A percentile compares a stretch with the other conserved stretches of the same genome.
These are phyloP conservation scores for Fusarium anthophilum DNA, from an alignment of 2,329 filamentous ascomycete species.

Conservation along the genomic window DNA sequence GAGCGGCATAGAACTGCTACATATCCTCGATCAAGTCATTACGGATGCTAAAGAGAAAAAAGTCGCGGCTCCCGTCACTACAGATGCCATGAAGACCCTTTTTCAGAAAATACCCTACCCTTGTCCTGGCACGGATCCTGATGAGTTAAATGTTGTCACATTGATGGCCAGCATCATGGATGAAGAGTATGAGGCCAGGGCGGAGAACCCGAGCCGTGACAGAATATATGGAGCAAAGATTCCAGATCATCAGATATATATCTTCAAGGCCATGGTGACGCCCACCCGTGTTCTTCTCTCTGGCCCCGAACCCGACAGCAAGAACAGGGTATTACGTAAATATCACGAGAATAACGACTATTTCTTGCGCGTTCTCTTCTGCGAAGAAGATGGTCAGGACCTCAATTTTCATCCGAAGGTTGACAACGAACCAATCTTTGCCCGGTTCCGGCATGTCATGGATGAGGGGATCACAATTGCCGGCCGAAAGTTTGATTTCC, in stretches of 20 bases:
- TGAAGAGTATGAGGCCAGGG: conserved; percentile 52
- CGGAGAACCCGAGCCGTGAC: conserved; percentile 36
- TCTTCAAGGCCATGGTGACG: conserved; percentile 68
- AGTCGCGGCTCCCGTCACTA: conserved; percentile 54
- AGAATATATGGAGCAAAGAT: conserved; percentile 41
- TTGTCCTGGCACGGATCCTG: conserved; percentile 58
- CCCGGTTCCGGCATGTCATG: conserved; percentile 70
- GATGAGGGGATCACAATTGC: conserved; percentile 69
- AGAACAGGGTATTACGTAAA: conserved; percentile 76
- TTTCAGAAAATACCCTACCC: conserved; percentile 63
- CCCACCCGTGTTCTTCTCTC: conserved; percentile 66
- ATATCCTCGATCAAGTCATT: conserved; percentile 50
- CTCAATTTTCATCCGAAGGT: conserved; percentile 66
- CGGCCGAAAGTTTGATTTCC: conserved; percentile 70
- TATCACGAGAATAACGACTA: conserved; percentile 67
- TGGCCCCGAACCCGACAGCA: conserved; percentile 72
- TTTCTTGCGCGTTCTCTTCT: conserved; percentile 77
- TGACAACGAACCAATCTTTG: conserved; percentile 59
- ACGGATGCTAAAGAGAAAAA: conserved; percentile 34
- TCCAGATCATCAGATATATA: conserved; percentile 55
- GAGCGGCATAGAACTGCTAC: conserved; percentile 58
- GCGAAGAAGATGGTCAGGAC: conserved; percentile 75
- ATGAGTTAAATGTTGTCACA: conserved; percentile 49
- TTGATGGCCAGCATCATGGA: conserved; percentile 54
- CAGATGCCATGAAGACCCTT: conserved; percentile 63